Percentiles rank a stretch among this genome's conserved stretches.
These are phyloP conservation scores for Byssoonygena ceratinophila DNA, from an alignment of 2,329 filamentous ascomycete species.

Conservation along the genomic window DNA sequence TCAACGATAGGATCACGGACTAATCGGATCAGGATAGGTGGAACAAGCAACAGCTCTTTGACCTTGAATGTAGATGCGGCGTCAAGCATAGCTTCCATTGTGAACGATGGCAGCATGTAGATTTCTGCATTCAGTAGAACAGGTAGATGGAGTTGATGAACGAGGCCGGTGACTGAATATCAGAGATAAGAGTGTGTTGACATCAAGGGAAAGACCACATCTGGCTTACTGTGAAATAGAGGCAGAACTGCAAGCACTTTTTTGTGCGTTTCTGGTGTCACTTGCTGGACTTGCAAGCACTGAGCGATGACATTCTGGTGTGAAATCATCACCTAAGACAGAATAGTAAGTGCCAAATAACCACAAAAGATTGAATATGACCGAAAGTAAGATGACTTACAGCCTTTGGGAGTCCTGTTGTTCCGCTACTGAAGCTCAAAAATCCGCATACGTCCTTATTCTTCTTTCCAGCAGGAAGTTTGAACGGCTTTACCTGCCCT, in stretches of 20 bases:
- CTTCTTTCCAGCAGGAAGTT: slow-evolving; percentile 43
- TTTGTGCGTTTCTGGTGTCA: slow-evolving; percentile 42
- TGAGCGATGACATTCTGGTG: slow-evolving; percentile 50
- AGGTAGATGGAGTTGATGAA: slow-evolving; percentile 54
- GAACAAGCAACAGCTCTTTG: slow-evolving; percentile 55
- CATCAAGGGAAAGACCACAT: neutral
- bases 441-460: slow-evolving; percentile 49
- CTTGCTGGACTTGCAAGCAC: slow-evolving; percentile 48
- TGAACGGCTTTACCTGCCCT: slow-evolving; percentile 41
- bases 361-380: neutral
- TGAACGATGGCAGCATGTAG: slow-evolving; percentile 54
- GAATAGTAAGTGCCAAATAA: neutral
- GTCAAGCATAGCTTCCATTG: slow-evolving; percentile 48
- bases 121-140: slow-evolving; percentile 55
- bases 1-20: slow-evolving; percentile 67
- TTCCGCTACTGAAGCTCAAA: slow-evolving; percentile 42
- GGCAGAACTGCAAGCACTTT: slow-evolving; percentile 50
- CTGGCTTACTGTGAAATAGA: slow-evolving; percentile 43
- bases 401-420: slow-evolving; percentile 43
- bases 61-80: slow-evolving; percentile 45
- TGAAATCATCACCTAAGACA: slow-evolving; percentile 41
- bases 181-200: neutral
- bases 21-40: slow-evolving; percentile 69
- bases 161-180: slow-evolving; percentile 44
- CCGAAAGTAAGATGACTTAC: slow-evolving; percentile 17